Conservation (phyloP, 495 filamentous ascomycete genomes). For the Barbatosphaeria neglecta region DNA sequence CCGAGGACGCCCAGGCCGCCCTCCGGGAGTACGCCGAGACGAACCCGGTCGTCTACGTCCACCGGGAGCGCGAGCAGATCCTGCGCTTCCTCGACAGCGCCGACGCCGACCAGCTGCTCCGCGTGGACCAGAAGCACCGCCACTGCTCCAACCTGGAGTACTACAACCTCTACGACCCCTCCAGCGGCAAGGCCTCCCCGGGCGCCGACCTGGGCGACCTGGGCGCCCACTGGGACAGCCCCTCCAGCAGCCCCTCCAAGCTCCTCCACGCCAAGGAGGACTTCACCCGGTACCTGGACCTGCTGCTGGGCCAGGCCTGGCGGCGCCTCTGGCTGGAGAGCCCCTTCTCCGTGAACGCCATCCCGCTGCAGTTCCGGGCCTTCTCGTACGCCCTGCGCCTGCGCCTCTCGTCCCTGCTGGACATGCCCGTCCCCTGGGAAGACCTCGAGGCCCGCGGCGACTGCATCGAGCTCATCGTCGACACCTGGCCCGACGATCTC, state of each 20-base stretch:
- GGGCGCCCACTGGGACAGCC: constrained; percentile 17
- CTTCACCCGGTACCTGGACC: constrained; percentile 58
- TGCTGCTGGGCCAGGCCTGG: constrained; percentile 46
- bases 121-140: constrained; percentile 43
- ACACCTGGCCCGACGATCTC: constrained; percentile 42
- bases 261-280: constrained; percentile 64
- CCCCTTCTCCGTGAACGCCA: constrained; percentile 58
- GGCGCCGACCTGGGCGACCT: constrained; percentile 13
- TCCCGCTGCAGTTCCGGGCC: constrained; percentile 51
- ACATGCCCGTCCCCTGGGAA: constrained; percentile 42
- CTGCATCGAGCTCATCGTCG: constrained; percentile 61
- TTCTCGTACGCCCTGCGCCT: constrained; percentile 57
- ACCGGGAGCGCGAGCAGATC: constrained; percentile 57
- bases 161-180: constrained; percentile 54
- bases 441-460: constrained; percentile 59
- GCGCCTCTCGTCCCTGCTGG: constrained; percentile 47
- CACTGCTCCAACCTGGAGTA: constrained; percentile 69
- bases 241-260: constrained; percentile 35
- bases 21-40: constrained; percentile 46
- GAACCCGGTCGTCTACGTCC: constrained; percentile 64
- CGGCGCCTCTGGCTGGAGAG: constrained; percentile 51
- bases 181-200: constrained; percentile 8
- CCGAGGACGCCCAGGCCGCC: constrained; percentile 45
- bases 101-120: constrained; percentile 42
- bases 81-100: constrained; percentile 49